Base-by-base conservation (phyloP, 2,329 filamentous ascomycete species). In the Laburnicola sp. region DNA sequence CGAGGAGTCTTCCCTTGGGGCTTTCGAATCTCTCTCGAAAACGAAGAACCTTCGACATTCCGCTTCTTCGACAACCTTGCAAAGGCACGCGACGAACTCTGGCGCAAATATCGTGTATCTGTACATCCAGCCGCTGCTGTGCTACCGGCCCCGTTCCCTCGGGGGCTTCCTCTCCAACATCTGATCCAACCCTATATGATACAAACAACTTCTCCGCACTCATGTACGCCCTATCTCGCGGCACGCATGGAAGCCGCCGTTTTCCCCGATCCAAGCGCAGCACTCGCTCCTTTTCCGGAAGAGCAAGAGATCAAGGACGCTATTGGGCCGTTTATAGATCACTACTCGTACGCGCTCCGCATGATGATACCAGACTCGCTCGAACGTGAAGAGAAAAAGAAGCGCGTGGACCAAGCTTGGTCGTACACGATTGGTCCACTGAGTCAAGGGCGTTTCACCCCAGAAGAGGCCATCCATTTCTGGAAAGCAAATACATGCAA, bases 11-110 rank as follows among this genome's bases (percentile, higher is more conserved):
- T 65, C 1, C 11, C 50, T 37, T 27, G 11, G 7, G 7, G 8
- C 25, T 11, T 31, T 25, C 0, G 10, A 6, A 25, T 8, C 41
- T 31, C 36, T 2, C 39, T 63, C 0, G 47, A 51, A 16, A 23
- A 58, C 2, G 53, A 48, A 8, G 48, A 54, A 2, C 41, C 56
- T 2, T 60, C 67, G 1, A 64, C 60, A 0, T 68, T 65, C 41
- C 60, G 44, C 3, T 75, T 76, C 45, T 37, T 75, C 1, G 70
- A 76, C 39, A 56, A 69, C 22, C 57, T 75, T 27, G 72, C 73
- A 26, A 57, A 56, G 51, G 58, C 56, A 6, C 64, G 72, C 40
- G 55, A 75, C 42, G 38, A 59, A 4, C 41, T 74, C 0, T 75
- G 73, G 72, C 39, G 28, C 6, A 48, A 54, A 4, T 39, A 66